These are phyloP conservation scores for Penicillium canariense DNA, from an alignment of 495 filamentous ascomycete genomes.

Conservation along the genomic window DNA sequence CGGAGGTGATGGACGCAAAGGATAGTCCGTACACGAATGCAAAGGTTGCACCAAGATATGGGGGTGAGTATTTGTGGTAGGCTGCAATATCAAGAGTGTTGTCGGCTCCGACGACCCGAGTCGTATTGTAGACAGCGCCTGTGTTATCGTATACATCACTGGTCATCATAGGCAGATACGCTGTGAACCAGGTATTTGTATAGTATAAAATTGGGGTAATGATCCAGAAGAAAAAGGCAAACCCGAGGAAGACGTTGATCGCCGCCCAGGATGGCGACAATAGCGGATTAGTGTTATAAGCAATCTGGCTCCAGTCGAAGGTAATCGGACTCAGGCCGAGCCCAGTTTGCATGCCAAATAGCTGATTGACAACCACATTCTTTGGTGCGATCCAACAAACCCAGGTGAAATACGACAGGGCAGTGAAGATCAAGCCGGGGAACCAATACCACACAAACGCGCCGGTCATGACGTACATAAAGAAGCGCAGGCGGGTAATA, in stretches of 20 bases:
- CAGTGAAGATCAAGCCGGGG: constrained; percentile 76
- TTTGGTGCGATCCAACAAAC: constrained; percentile 82
- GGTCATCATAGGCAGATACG: constrained; percentile 40
- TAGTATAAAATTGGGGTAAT: constrained; percentile 37
- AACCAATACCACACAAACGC: constrained; percentile 71
- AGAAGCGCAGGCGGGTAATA: constrained; percentile 60
- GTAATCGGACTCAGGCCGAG: constrained; percentile 79
- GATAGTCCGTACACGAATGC: constrained; percentile 78
- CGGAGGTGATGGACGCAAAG: constrained; percentile 73
- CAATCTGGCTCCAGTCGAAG: constrained; percentile 68
- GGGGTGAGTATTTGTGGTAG: constrained; percentile 76
- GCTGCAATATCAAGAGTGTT: constrained; percentile 69
- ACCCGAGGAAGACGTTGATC: constrained; percentile 53
- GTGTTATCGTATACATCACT: constrained; percentile 74
- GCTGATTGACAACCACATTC: constrained; percentile 70
- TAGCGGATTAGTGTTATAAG: constrained; percentile 39
- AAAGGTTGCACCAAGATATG: constrained; percentile 79
- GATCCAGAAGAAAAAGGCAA: constrained; percentile 35
- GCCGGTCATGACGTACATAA: constrained; percentile 48
- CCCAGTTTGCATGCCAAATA: constrained; percentile 78
- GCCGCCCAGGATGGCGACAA: constrained; percentile 45
- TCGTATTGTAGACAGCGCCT: constrained; percentile 74
- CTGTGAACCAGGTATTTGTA: constrained; percentile 39
- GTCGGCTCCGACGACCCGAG: constrained; percentile 66
- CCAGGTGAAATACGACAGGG: constrained; percentile 81